phyloP scores from a whole-genome alignment of 1,139 yeast genomes.

The Blastobotrys petasosporus region DNA sequence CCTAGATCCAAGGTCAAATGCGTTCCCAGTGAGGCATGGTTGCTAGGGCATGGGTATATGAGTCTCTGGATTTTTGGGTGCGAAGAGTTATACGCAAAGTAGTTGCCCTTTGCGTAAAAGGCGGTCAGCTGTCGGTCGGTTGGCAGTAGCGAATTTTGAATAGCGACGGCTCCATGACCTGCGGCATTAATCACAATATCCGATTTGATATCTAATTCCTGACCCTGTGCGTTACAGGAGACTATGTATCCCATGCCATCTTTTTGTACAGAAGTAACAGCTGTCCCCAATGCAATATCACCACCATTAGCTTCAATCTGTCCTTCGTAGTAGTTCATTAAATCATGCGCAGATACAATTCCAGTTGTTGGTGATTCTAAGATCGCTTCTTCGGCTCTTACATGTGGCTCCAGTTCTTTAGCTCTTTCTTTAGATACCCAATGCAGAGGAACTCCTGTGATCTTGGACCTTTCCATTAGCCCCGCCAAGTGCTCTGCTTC shows the following conservation, averaged over 20 bases:
- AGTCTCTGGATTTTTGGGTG: constrained; percentile 39
- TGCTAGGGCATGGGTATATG: constrained; percentile 77
- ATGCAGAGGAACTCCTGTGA: constrained; percentile 49
- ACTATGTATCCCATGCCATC: constrained; percentile 26
- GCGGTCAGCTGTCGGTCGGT: constrained; percentile 50
- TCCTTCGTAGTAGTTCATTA: constrained; percentile 54
- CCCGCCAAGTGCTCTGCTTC: constrained; percentile 56
- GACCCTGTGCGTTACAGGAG: constrained; percentile 21
- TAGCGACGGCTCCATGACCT: constrained; percentile 64
- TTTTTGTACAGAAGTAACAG: constrained; percentile 44
- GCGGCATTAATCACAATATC: constrained; percentile 68
- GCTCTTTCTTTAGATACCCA: constrained; percentile 46
- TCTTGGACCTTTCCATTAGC: constrained; percentile 45
- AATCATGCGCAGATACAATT: constrained; percentile 73
- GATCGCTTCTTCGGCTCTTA: constrained; percentile 55
- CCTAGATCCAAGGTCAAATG: constrained; percentile 81
- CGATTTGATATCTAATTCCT: constrained; percentile 42
- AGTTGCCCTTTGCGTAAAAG: constrained; percentile 79
- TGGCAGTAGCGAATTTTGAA: constrained; percentile 68
- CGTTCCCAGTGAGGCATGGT: constrained; percentile 74
- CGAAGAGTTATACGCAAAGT: constrained; percentile 51
- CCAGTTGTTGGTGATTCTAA: constrained; percentile 83
- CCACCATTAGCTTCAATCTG: constrained; percentile 52
- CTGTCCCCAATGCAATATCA: constrained; percentile 58
- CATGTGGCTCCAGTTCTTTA: constrained; percentile 52